phyloP scores from a whole-genome alignment of 345 rosid genomes.

The Pugionium cornutum region DNA sequence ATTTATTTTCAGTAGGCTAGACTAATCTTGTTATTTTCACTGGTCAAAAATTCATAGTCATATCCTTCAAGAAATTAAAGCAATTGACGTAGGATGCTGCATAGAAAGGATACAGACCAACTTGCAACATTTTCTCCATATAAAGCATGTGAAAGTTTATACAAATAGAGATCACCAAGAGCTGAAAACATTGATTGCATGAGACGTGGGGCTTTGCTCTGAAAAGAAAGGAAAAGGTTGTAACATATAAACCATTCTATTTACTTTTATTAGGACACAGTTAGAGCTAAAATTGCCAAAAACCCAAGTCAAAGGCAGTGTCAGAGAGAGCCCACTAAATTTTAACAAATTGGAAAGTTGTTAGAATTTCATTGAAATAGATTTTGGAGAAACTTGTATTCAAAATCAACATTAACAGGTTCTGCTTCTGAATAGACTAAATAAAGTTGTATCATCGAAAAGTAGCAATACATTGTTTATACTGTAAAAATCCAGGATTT shows the following conservation, averaged over 20 bases:
- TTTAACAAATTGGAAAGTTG: neutral
- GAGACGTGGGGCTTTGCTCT: constrained; percentile 76
- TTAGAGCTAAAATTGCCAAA: neutral
- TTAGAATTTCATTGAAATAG: neutral
- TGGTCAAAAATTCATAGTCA: neutral
- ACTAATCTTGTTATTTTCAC: neutral
- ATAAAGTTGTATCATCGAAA: neutral
- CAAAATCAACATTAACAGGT: neutral
- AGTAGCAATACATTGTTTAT: neutral
- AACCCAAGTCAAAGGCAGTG: neutral
- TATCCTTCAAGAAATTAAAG: neutral
- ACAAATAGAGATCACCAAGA: constrained; percentile 78
- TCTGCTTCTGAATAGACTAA: neutral
- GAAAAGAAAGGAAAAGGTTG: constrained; percentile 17
- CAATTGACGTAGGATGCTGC: neutral
- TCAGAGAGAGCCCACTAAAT: neutral
- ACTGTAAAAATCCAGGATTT: neutral
- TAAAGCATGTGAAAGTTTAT: constrained; percentile 60
- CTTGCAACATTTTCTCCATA: constrained; percentile 60
- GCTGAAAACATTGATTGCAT: constrained; percentile 84
- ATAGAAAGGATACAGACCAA: constrained; percentile 85
- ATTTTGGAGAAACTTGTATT: neutral
- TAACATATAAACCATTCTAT: constrained; percentile 8
- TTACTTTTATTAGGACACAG: neutral
- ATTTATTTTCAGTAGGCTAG: neutral